Conservation (phyloP, 1,284 basidiomycete species). For the Ganoderma leucocontextum region DNA sequence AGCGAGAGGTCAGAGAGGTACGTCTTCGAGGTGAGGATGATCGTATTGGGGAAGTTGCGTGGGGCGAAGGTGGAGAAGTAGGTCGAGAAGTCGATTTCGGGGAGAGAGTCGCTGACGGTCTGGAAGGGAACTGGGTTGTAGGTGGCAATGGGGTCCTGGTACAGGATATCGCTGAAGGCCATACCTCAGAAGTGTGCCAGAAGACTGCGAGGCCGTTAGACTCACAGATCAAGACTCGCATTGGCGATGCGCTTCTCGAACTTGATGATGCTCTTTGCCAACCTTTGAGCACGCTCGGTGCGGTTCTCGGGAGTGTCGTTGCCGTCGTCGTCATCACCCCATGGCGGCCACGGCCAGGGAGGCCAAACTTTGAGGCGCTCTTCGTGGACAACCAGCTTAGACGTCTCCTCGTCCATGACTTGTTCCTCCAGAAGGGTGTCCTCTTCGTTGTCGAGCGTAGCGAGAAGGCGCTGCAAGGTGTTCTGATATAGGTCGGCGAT, state of each 20-base stretch:
- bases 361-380: constrained; percentile 73
- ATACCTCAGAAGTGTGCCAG: background rate
- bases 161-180: constrained; percentile 60
- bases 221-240: constrained; percentile 83
- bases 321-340: constrained; percentile 69
- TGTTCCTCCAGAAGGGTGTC: constrained; percentile 37
- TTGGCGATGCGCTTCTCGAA: constrained; percentile 87
- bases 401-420: constrained; percentile 15
- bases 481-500: constrained; percentile 77
- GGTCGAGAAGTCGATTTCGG: constrained; percentile 82
- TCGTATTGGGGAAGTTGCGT: constrained; percentile 75
- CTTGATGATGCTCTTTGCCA: constrained; percentile 79
- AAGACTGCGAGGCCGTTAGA: constrained; percentile 12
- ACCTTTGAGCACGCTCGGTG: constrained; percentile 59
- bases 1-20: constrained; percentile 76
- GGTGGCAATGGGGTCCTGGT: constrained; percentile 84
- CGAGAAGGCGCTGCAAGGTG: constrained; percentile 75
- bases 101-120: constrained; percentile 76
- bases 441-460: constrained; percentile 65
- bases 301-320: constrained; percentile 44
- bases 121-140: constrained; percentile 87
- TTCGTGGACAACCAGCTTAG: constrained; percentile 57
- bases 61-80: constrained; percentile 90
- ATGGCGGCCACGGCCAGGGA: constrained; percentile 89
- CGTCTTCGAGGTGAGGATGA: constrained; percentile 88